These are phyloP conservation scores for Friedmanniomyces simplex DNA, from an alignment of 495 filamentous ascomycete species.

Conservation along the genomic window DNA sequence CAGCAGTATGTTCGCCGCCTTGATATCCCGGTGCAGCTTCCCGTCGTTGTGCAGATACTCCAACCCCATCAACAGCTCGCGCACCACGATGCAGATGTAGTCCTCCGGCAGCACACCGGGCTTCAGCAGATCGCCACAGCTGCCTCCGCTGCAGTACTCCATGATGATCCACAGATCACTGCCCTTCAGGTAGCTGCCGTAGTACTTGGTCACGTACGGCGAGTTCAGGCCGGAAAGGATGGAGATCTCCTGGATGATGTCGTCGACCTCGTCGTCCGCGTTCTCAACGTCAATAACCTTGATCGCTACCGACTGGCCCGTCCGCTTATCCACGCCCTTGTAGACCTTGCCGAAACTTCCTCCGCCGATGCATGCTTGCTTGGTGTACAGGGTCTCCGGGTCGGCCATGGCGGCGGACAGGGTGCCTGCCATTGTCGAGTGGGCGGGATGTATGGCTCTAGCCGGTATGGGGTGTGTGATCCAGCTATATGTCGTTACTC, in stretches of 20 bases:
- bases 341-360: conserved; percentile 96
- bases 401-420: conserved; percentile 11
- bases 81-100: conserved; percentile 89
- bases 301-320: conserved; percentile 82
- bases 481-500: background rate
- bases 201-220: conserved; percentile 90
- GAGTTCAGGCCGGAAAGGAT: conserved; percentile 90
- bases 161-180: conserved; percentile 99
- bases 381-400: conserved; percentile 25
- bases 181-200: conserved; percentile 85
- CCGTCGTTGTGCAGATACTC: conserved; percentile 92
- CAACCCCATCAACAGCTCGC: conserved; percentile 78
- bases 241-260: conserved; percentile 95
- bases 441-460: background rate
- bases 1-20: conserved; percentile 86
- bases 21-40: conserved; percentile 96
- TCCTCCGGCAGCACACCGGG: conserved; percentile 81
- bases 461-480: background rate
- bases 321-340: conserved; percentile 79
- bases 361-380: conserved; percentile 38
- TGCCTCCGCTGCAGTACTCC: conserved; percentile 92
- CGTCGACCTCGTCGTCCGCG: conserved; percentile 92
- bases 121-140: conserved; percentile 88
- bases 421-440: conserved; percentile 15
- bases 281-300: conserved; percentile 98